phyloP scores from a whole-genome alignment of 768 basidiomycete genomes.

The Termitomyces sp. region DNA sequence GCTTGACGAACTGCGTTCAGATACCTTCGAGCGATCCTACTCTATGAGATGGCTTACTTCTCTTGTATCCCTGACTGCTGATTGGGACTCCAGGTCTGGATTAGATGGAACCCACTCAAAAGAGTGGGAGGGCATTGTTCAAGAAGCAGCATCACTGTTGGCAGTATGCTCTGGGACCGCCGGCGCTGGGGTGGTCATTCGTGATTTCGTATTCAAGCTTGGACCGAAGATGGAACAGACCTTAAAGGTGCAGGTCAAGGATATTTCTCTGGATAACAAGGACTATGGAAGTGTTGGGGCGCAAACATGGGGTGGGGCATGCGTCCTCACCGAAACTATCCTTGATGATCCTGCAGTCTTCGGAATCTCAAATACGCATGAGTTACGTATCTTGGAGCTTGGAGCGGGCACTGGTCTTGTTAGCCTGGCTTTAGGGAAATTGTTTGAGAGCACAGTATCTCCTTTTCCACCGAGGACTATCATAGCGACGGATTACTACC shows the following conservation, averaged over 20 bases:
- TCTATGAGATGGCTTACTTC: slow-evolving; percentile 73
- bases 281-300: slow-evolving; percentile 75
- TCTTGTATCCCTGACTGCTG: slow-evolving; percentile 42
- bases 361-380: slow-evolving; percentile 26
- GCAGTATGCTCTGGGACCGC: slow-evolving; percentile 63
- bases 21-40: slow-evolving; percentile 68
- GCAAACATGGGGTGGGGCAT: slow-evolving; percentile 88
- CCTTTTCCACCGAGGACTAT: slow-evolving; percentile 24
- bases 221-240: slow-evolving; percentile 10
- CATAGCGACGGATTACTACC: slow-evolving; percentile 77
- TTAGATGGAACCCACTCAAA: background rate
- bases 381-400: slow-evolving; percentile 63
- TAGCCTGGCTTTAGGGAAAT: slow-evolving; percentile 53
- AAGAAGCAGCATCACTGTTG: slow-evolving; percentile 57
- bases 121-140: slow-evolving; percentile 37
- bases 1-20: slow-evolving; percentile 39
- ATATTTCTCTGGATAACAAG: slow-evolving; percentile 66
- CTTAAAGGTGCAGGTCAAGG: slow-evolving; percentile 49
- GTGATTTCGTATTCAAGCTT: slow-evolving; percentile 45
- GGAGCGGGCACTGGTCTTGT: slow-evolving; percentile 86
- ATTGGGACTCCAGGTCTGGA: background rate
- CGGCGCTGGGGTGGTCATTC: slow-evolving; percentile 55
- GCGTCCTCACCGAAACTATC: slow-evolving; percentile 74
- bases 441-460: slow-evolving; percentile 26
- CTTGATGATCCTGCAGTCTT: slow-evolving; percentile 53